Conservation (phyloP, 164 flowering plant genomes). For the Vitis rupestris region DNA sequence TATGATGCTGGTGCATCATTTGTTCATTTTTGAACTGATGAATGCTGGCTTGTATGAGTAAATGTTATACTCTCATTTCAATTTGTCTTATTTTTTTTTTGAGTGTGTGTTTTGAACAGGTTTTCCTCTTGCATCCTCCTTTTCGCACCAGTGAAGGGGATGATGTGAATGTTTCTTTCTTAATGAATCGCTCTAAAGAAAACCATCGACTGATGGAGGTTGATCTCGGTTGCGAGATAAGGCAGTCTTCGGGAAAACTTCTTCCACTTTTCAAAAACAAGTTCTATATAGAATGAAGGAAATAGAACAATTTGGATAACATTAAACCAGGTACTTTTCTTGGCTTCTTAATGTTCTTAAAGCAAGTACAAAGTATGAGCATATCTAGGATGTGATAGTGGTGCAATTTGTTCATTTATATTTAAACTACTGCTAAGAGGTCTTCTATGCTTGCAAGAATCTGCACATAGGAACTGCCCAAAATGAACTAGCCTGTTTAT, state of each 20-base stretch:
- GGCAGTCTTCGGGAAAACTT: slow-evolving; percentile 46
- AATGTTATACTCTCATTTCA: neutral
- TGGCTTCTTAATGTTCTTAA: neutral
- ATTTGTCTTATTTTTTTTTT: neutral
- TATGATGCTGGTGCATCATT: neutral
- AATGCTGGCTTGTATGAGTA: neutral
- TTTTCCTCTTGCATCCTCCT: slow-evolving; percentile 75
- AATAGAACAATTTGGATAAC: slow-evolving; percentile 1
- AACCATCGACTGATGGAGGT: slow-evolving; percentile 91
- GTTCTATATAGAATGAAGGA: slow-evolving; percentile 68
- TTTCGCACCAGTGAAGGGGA: slow-evolving; percentile 49
- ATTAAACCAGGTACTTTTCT: slow-evolving; percentile 8
- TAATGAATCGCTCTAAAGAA: slow-evolving; percentile 79
- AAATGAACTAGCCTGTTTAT: no score
- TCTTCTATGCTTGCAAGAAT: no score
- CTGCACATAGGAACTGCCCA: no score
- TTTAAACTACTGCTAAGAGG: no score
- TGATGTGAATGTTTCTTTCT: slow-evolving; percentile 44
- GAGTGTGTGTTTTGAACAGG: slow-evolving; percentile 37
- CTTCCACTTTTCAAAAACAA: slow-evolving; percentile 47
- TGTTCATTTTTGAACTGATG: neutral
- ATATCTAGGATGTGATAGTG: neutral
- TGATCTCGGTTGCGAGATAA: slow-evolving; percentile 60
- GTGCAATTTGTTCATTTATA: neutral
- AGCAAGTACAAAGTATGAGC: neutral